Percentiles rank a stretch among this genome's conserved stretches.
These are phyloP conservation scores for Xylaria sp. DNA, from an alignment of 2,329 filamentous ascomycete species.

Conservation along the genomic window DNA sequence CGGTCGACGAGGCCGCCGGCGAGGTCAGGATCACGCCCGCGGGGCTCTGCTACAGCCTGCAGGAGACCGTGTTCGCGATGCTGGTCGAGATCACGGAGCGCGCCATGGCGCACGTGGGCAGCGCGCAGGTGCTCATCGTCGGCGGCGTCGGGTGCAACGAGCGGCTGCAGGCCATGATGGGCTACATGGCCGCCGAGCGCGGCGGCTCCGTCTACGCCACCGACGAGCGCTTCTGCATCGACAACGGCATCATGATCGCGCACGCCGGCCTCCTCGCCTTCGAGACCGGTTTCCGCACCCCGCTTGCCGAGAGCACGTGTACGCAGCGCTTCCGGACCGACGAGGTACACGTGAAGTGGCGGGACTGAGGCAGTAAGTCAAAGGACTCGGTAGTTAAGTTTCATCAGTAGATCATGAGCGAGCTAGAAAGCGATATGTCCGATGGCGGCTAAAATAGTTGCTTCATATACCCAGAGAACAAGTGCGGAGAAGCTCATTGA, in stretches of 20 bases:
- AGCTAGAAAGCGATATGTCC: background rate
- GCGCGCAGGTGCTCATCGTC: conserved; percentile 89
- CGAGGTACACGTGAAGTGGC: conserved; percentile 83
- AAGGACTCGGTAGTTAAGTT: background rate
- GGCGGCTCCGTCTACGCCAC: conserved; percentile 93
- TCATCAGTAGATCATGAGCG: background rate
- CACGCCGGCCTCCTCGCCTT: conserved; percentile 91
- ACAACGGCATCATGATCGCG: conserved; percentile 99
- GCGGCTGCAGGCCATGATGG: conserved; percentile 98
- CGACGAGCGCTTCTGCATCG: conserved; percentile 97
- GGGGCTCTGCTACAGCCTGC: conserved; percentile 92
- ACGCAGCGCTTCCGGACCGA: conserved; percentile 86
- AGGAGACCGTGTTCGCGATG: conserved; percentile 97
- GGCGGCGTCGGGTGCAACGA: conserved; percentile 97
- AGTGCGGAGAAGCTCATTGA: background rate
- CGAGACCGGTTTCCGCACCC: conserved; percentile 80
- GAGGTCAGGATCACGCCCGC: conserved; percentile 74
- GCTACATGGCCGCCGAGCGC: conserved; percentile 87
- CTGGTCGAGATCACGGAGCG: conserved; percentile 98
- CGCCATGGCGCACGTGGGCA: conserved; percentile 97
- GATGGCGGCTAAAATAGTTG: background rate
- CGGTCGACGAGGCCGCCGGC: conserved; percentile 51
- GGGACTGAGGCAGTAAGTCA: conserved; percentile 59
- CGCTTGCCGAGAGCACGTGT: conserved; percentile 82
- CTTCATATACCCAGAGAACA: background rate